Base-by-base conservation (phyloP, 352 stramenopile genomes). In the Globisporangium lucens region DNA sequence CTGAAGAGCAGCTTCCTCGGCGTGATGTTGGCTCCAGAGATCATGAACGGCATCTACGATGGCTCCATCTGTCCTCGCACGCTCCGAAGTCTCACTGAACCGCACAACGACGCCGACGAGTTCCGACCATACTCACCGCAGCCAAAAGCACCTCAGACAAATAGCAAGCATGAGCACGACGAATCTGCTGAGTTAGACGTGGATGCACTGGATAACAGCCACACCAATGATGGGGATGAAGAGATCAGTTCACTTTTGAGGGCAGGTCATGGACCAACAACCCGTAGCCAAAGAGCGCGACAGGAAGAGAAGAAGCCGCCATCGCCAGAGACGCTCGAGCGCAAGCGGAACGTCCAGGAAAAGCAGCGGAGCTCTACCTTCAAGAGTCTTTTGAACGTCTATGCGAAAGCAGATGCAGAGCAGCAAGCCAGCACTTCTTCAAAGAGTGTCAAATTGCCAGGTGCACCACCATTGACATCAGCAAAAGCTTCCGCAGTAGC, bases 31-130 rank as follows among this genome's bases (percentile, higher is more conserved):
- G 69, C 73, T 9, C 69, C 72, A 41, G 76, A 77, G 4, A 53
- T 83, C 20, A 73, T 85, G 56, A 67, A 77, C 57, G 74, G 78
- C 49, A 78, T 89, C 12, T 86, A 87, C 66, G 75, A 78, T 10
- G 79, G 81, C 12, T 61, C 76, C 17, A 57, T 77, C 13, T 85
- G 73, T 52, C 74, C 81, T 43, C 79, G 79, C 15, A 82, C 78
- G 3, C 67, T 72, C 8, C 61, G 63, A 13, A 36, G 53, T 20
- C 51, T 47, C n/a, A 36, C 35, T 10, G 67, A 61, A 24, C 46
- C 24, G 7, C 62, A 71, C 17, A 29, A 22, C 3, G 46, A 63
- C 7, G 27, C 24, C 22, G 41, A 69, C 71, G 17, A 65, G 58
- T 61, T 63, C 49, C 64, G 56, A 61, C 33, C 56, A 12, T 29